Percentiles rank a stretch among this genome's conserved stretches.
Conservation (phyloP, 345 rosid species). For the Nephelium lappaceum region DNA sequence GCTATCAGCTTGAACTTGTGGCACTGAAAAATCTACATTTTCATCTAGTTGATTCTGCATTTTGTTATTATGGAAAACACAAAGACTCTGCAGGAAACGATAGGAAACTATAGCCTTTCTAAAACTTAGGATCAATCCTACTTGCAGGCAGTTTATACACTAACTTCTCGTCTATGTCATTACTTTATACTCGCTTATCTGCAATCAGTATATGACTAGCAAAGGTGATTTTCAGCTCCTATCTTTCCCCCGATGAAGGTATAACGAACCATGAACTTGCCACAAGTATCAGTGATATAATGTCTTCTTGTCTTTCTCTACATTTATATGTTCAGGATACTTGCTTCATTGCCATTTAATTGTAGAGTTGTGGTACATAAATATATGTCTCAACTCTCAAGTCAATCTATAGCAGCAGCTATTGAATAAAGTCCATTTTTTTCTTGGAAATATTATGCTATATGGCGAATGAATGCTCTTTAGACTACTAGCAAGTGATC, state of each 20-base stretch:
- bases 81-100: background rate
- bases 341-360: background rate
- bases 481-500: background rate
- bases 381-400: background rate
- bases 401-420: background rate
- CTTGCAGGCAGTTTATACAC: background rate
- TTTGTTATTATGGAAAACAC: background rate
- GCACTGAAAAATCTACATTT: background rate
- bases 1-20: slow-evolving; percentile 13
- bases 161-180: background rate
- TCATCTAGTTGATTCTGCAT: background rate
- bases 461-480: background rate
- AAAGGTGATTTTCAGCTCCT: background rate
- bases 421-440: background rate
- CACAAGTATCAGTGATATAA: background rate
- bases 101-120: background rate
- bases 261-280: background rate
- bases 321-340: background rate
- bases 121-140: background rate
- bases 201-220: background rate
- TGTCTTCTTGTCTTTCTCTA: background rate
- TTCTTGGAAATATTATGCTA: background rate
- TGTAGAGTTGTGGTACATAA: background rate
- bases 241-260: background rate
- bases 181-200: background rate